A percentile compares a stretch with the other conserved stretches of the same genome.
Conservation (phyloP, 2,329 filamentous ascomycete species). For the Rhexocercosporidium sp. region DNA sequence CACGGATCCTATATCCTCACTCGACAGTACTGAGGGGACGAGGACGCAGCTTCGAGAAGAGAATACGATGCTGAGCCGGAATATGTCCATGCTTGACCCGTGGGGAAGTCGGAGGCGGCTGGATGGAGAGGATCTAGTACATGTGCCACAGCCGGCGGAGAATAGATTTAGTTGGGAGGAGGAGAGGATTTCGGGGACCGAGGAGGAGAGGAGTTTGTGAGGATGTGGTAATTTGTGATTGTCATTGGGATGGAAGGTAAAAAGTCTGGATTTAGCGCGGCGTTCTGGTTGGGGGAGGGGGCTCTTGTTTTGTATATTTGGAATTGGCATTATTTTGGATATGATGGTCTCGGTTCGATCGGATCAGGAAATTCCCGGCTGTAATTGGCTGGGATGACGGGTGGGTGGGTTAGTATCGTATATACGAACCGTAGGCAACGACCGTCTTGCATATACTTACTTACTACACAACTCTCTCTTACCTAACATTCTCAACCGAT, state of each 20-base stretch:
- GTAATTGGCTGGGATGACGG: no score
- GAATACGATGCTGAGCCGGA: neutral
- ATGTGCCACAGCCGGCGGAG: slow-evolving; percentile 35
- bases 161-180: slow-evolving; percentile 38
- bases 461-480: no score
- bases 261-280: slow-evolving; percentile 8
- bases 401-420: no score
- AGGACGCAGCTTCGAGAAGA: slow-evolving; percentile 12
- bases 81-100: slow-evolving; percentile 22
- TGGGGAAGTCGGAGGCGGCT: slow-evolving; percentile 29
- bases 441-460: no score
- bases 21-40: slow-evolving; percentile 6
- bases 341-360: no score
- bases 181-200: slow-evolving; percentile 27
- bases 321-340: no score
- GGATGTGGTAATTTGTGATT: neutral
- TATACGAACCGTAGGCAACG: no score
- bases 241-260: neutral
- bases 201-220: slow-evolving; percentile 16
- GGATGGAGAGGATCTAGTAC: slow-evolving; percentile 35
- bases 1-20: slow-evolving; percentile 8
- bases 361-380: no score
- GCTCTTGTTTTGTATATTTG: no score
- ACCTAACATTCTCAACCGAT: no score
- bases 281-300: neutral